phyloP scores from a whole-genome alignment of 2,329 filamentous ascomycete genomes.

The Thelonectria rubi region DNA sequence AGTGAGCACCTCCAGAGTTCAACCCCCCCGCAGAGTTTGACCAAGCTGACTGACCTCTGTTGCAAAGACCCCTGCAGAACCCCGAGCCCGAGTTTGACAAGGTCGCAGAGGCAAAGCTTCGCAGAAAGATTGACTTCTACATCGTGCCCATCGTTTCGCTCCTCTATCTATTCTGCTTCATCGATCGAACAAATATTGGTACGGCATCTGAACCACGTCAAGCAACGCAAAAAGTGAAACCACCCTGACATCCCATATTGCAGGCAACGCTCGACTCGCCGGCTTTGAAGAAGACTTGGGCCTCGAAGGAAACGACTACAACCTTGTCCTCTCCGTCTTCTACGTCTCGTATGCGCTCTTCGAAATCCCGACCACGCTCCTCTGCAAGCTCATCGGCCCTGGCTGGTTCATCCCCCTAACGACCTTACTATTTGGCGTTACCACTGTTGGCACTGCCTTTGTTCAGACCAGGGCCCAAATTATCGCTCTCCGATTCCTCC shows the following conservation, averaged over 20 bases:
- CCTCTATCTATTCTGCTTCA: slow-evolving; percentile 71
- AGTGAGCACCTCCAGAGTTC: neutral
- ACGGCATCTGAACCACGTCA: neutral
- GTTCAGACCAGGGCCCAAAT: slow-evolving; percentile 57
- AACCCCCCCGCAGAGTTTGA: neutral
- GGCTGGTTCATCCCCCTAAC: slow-evolving; percentile 68
- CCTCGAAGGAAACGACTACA: slow-evolving; percentile 67
- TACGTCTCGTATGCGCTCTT: slow-evolving; percentile 72
- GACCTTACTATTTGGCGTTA: slow-evolving; percentile 64
- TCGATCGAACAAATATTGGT: slow-evolving; percentile 57
- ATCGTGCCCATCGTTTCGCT: slow-evolving; percentile 56
- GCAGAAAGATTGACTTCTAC: slow-evolving; percentile 66
- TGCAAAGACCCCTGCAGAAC: neutral
- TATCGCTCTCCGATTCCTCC: slow-evolving; percentile 65
- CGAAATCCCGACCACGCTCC: slow-evolving; percentile 68
- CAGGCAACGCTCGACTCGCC: slow-evolving; percentile 60
- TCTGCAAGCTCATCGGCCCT: slow-evolving; percentile 69
- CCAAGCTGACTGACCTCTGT: neutral
- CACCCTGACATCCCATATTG: neutral
- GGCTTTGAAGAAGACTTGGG: slow-evolving; percentile 63
- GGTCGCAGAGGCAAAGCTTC: slow-evolving; percentile 45
- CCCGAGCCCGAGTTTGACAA: slow-evolving; percentile 22
- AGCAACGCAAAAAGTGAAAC: neutral
- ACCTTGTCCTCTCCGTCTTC: slow-evolving; percentile 66
- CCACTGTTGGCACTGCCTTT: slow-evolving; percentile 66